phyloP scores from a whole-genome alignment of 306 rosid genomes.

The Glycine latifolia region DNA sequence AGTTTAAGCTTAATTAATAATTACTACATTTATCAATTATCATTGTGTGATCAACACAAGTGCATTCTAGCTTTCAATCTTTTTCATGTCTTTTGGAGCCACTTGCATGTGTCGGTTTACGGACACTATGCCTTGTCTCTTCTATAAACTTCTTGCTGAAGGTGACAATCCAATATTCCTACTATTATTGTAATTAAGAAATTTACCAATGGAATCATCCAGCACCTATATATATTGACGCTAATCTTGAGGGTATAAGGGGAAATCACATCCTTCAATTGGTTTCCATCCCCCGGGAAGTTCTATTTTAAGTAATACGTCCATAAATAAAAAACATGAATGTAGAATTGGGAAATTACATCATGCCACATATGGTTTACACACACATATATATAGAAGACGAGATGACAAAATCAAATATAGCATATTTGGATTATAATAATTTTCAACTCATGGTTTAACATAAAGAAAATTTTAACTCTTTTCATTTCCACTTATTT shows the following conservation, averaged over 20 bases:
- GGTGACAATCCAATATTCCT: neutral
- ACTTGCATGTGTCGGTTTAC: constrained; percentile 2
- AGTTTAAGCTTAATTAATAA: constrained; percentile 44
- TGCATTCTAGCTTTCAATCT: neutral
- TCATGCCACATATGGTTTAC: neutral
- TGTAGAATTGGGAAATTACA: too few relatives aligned
- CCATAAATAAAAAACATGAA: too few relatives aligned
- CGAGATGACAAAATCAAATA: neutral
- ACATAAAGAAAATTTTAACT: neutral
- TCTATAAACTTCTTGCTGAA: constrained; percentile 19
- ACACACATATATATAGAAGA: neutral
- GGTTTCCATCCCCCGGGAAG: neutral
- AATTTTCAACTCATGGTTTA: neutral
- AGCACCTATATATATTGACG: neutral
- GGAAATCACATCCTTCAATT: neutral
- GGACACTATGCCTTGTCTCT: constrained; percentile 19
- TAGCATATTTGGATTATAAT: neutral
- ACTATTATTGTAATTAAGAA: neutral
- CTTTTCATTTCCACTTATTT: neutral
- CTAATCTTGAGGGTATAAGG: neutral
- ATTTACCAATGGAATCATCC: neutral
- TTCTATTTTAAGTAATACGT: too few relatives aligned
- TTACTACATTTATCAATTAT: neutral
- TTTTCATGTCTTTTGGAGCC: neutral
- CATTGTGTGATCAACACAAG: neutral